A percentile compares a stretch with the other conserved stretches of the same genome.
Evolutionary conservation across 805 yeast species (phyloP).

Genomic region (Dipodascus albidus): DNA sequence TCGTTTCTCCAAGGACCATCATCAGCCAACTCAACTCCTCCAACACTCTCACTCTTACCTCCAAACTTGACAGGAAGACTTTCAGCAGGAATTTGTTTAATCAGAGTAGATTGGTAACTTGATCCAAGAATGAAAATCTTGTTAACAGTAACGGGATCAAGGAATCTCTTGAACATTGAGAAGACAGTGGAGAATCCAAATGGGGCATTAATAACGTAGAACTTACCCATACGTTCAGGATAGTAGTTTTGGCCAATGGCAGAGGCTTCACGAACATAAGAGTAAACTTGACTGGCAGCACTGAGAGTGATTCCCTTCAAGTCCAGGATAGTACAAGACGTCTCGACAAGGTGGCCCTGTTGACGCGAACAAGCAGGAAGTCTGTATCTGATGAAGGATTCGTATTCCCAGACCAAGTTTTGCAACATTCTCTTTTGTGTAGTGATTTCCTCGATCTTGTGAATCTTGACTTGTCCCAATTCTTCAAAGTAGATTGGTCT

Average conservation of each 20-base stretch:
- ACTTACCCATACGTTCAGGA: slow-evolving; percentile 99
- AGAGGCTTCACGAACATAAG: slow-evolving; percentile 88
- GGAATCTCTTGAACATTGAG: slow-evolving; percentile 79
- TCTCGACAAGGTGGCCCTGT: slow-evolving; percentile 69
- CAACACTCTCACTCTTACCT: slow-evolving; percentile 59
- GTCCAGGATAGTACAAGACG: slow-evolving; percentile 93
- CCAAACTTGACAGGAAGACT: slow-evolving; percentile 90
- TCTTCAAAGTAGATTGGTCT: slow-evolving; percentile 94
- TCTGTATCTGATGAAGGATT: slow-evolving; percentile 71
- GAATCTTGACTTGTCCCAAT: slow-evolving; percentile 79
- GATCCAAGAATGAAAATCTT: slow-evolving; percentile 83
- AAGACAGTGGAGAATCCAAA: slow-evolving; percentile 95
- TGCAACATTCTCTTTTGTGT: slow-evolving; percentile 92
- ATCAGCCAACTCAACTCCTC: slow-evolving; percentile 78
- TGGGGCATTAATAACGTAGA: slow-evolving; percentile 91
- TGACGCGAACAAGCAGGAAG: slow-evolving; percentile 91
- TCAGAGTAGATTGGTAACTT: slow-evolving; percentile 66
- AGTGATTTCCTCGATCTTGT: slow-evolving; percentile 87
- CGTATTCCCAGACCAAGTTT: slow-evolving; percentile 96
- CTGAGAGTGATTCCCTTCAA: slow-evolving; percentile 85
- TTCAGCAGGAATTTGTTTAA: slow-evolving; percentile 87
- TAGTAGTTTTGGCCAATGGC: slow-evolving; percentile 92
- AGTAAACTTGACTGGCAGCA: slow-evolving; percentile 72
- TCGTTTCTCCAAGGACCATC: slow-evolving; percentile 97
- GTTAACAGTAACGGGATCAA: slow-evolving; percentile 95